These are phyloP conservation scores for Syzygium aqueum DNA, from an alignment of 345 rosid genomes.

Conservation along the genomic window DNA sequence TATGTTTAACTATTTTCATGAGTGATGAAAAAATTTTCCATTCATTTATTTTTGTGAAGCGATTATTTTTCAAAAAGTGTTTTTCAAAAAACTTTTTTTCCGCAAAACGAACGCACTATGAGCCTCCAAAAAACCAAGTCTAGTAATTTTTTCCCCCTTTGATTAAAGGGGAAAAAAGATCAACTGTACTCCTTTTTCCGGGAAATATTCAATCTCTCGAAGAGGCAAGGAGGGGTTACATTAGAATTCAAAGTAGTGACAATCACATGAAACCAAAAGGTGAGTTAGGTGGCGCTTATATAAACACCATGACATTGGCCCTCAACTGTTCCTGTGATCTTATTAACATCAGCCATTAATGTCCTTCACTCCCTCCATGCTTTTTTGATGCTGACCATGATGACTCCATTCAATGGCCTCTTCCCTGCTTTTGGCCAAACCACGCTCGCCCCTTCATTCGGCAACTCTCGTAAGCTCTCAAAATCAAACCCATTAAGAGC, in stretches of 20 bases:
- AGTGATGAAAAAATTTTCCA: too few species aligned
- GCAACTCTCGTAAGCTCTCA: background rate
- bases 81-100: too few species aligned
- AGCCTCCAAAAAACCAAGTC: too few species aligned
- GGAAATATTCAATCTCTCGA: background rate
- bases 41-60: too few species aligned
- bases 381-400: background rate
- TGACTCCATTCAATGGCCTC: background rate
- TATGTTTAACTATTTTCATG: too few species aligned
- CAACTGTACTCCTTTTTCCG: background rate
- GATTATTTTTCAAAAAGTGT: too few species aligned
- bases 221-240: background rate
- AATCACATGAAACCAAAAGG: background rate
- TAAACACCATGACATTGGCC: background rate
- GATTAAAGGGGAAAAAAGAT: background rate
- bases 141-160: background rate
- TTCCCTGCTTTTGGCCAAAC: background rate
- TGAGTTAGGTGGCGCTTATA: background rate
- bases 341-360: conserved; percentile 12
- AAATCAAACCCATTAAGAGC: background rate
- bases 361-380: conserved; percentile 1
- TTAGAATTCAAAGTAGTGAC: background rate
- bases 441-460: background rate
- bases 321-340: conserved; percentile 6
- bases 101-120: too few species aligned